Evolutionary conservation across 2,329 filamentous ascomycete genomes (phyloP).

Genomic region (Diaporthe sp.): DNA sequence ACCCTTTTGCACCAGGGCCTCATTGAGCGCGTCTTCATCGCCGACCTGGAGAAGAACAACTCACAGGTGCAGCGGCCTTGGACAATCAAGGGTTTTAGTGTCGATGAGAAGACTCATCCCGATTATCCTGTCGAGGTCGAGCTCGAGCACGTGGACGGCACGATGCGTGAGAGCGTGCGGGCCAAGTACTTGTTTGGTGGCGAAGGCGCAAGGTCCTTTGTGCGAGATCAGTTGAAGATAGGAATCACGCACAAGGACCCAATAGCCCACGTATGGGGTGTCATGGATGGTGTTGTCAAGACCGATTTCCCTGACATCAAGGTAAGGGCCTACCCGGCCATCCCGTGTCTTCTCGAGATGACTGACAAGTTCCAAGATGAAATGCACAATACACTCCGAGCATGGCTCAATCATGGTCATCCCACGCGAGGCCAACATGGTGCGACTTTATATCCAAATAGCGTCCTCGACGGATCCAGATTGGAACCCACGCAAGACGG

Average conservation of each 20-base stretch:
- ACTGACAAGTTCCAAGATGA: constrained; percentile 59
- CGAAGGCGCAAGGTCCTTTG: constrained; percentile 75
- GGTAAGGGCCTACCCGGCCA: constrained; percentile 48
- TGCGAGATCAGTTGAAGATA: constrained; percentile 74
- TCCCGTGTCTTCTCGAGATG: background rate
- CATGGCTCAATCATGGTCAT: constrained; percentile 85
- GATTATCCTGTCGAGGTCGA: constrained; percentile 85
- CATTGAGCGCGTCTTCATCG: constrained; percentile 77
- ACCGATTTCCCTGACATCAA: constrained; percentile 84
- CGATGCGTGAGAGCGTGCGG: constrained; percentile 71
- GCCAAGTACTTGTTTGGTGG: constrained; percentile 79
- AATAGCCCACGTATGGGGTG: constrained; percentile 78
- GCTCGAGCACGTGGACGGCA: constrained; percentile 81
- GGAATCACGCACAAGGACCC: constrained; percentile 77
- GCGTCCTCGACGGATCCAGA: constrained; percentile 70
- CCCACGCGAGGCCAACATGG: constrained; percentile 75
- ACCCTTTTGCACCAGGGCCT: constrained; percentile 77
- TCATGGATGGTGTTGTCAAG: constrained; percentile 78
- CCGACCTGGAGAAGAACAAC: constrained; percentile 71
- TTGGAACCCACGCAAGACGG: constrained; percentile 70
- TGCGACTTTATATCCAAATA: constrained; percentile 77
- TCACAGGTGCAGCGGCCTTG: constrained; percentile 72
- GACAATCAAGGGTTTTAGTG: constrained; percentile 70
- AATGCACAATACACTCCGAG: constrained; percentile 80
- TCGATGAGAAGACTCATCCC: constrained; percentile 63